These are phyloP conservation scores for Candida multigemmis DNA, from an alignment of 805 yeast species.

Conservation along the genomic window DNA sequence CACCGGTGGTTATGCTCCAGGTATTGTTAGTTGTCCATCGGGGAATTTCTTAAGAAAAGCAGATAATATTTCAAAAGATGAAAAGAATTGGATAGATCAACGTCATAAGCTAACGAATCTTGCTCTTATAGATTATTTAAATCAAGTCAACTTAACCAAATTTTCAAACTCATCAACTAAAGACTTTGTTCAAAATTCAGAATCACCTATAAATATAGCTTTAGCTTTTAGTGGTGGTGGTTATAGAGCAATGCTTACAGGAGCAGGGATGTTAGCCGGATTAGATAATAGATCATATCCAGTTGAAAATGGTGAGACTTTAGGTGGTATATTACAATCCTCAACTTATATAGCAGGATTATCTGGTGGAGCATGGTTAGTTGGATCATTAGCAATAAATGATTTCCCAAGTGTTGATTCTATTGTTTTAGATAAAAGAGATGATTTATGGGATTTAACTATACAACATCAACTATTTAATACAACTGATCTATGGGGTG, in stretches of 20 bases:
- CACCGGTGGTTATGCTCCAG: conserved; percentile 21
- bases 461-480: conserved; percentile 18
- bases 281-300: conserved; percentile 66
- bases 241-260: conserved; percentile 46
- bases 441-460: conserved; percentile 28
- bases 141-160: conserved; percentile 11
- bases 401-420: conserved; percentile 66
- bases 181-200: conserved; percentile 9
- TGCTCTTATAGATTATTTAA: conserved; percentile 14
- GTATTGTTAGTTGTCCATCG: conserved; percentile 16
- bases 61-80: conserved; percentile 12
- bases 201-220: conserved; percentile 15
- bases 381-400: conserved; percentile 59
- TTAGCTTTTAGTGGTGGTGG: conserved; percentile 34
- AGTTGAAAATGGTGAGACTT: conserved; percentile 32
- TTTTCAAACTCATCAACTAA: conserved; percentile 14
- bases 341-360: conserved; percentile 67
- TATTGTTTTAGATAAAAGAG: conserved; percentile 28
- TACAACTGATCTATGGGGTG: conserved; percentile 9
- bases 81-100: conserved; percentile 13
- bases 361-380: conserved; percentile 81
- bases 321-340: conserved; percentile 70
- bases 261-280: conserved; percentile 79
- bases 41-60: conserved; percentile 16
- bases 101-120: conserved; percentile 13